phyloP scores from a whole-genome alignment of 805 yeast genomes.

The Wickerhamiella parazyma region DNA sequence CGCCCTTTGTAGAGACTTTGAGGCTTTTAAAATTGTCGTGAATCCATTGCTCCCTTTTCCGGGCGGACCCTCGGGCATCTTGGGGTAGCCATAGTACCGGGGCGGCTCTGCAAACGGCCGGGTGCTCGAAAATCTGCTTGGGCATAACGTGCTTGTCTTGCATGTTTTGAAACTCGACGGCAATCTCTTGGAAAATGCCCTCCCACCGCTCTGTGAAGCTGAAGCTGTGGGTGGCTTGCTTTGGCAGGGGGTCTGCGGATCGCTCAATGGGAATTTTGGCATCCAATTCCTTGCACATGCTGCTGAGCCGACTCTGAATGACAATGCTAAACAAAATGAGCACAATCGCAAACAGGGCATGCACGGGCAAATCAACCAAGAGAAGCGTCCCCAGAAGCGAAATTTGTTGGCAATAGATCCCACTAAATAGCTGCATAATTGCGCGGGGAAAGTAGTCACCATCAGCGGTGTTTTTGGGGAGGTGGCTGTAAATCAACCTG shows the following conservation, averaged over 20 bases:
- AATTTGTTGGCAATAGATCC: constrained; percentile 67
- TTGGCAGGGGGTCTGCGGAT: constrained; percentile 9
- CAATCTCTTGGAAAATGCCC: constrained; percentile 19
- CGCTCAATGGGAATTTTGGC: constrained; percentile 28
- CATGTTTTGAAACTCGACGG: constrained; percentile 19
- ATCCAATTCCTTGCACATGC: constrained; percentile 28
- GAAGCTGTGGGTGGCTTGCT: background rate
- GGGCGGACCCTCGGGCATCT: constrained; percentile 35
- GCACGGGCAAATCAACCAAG: constrained; percentile 39
- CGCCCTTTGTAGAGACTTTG: background rate
- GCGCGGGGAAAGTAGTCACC: constrained; percentile 68
- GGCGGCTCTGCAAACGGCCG: constrained; percentile 20
- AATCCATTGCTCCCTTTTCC: constrained; percentile 65
- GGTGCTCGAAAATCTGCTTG: constrained; percentile 23
- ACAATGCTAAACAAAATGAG: constrained; percentile 41
- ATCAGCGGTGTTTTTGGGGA: constrained; percentile 22
- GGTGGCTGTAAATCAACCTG: constrained; percentile 40
- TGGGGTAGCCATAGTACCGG: constrained; percentile 33
- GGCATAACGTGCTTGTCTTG: constrained; percentile 20
- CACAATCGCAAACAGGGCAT: constrained; percentile 40
- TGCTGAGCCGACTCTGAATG: constrained; percentile 41
- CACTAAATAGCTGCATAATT: constrained; percentile 61
- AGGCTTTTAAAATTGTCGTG: constrained; percentile 33
- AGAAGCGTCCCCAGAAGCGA: constrained; percentile 67
- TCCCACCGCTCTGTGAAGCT: constrained; percentile 11